phyloP scores from a whole-genome alignment of 768 basidiomycete species.

The Paxillus involutus region DNA sequence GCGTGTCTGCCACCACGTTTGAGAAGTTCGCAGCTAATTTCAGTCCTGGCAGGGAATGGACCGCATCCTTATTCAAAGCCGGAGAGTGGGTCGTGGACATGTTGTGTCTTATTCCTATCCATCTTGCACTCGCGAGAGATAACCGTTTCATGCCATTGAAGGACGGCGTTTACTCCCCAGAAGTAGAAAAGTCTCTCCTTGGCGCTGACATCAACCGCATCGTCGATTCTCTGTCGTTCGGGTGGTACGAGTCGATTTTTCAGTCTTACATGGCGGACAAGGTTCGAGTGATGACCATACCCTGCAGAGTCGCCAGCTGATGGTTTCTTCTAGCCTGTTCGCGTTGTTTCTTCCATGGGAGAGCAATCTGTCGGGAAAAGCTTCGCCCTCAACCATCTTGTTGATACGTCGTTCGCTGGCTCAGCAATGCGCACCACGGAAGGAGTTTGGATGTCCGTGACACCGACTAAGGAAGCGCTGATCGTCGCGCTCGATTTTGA shows the following conservation, averaged over 20 bases:
- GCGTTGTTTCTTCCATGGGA: conserved; percentile 67
- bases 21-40: conserved; percentile 18
- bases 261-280: conserved; percentile 61
- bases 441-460: conserved; percentile 67
- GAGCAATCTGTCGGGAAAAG: conserved; percentile 68
- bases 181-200: conserved; percentile 52
- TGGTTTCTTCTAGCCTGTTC: conserved; percentile 45
- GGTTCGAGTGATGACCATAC: conserved; percentile 25
- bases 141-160: conserved; percentile 63
- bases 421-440: conserved; percentile 65
- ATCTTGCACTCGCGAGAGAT: conserved; percentile 57
- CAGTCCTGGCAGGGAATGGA: conserved; percentile 17
- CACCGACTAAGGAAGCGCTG: conserved; percentile 53
- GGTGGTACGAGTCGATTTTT: conserved; percentile 67
- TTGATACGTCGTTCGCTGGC: conserved; percentile 64
- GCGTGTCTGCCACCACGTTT: conserved; percentile 31
- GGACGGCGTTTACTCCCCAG: conserved; percentile 50
- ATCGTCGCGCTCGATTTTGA: conserved; percentile 69
- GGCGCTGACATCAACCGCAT: conserved; percentile 59
- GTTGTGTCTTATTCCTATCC: conserved; percentile 63
- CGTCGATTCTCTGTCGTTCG: conserved; percentile 55
- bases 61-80: conserved; percentile 37
- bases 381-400: conserved; percentile 58
- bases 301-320: neutral
- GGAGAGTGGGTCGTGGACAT: conserved; percentile 67